phyloP scores from a whole-genome alignment of 495 filamentous ascomycete genomes.

The Diplogelasinospora grovesii region DNA sequence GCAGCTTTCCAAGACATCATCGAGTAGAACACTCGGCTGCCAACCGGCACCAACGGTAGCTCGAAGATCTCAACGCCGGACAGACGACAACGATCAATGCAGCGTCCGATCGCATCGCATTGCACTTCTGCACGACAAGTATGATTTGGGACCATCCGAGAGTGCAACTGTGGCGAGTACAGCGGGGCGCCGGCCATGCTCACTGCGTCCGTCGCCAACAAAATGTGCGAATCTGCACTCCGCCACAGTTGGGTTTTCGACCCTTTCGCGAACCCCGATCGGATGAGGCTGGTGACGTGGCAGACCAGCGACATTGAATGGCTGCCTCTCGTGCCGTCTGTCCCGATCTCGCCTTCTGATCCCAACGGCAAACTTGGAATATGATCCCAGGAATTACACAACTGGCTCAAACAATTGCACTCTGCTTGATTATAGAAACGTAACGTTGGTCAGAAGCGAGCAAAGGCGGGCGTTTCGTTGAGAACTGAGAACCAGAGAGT shows the following conservation, averaged over 20 bases:
- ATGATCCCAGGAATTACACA: no score
- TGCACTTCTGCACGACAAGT: conserved; percentile 2
- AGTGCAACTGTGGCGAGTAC: conserved; percentile 14
- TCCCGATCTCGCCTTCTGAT: no score
- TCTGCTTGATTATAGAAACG: no score
- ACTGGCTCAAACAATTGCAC: no score
- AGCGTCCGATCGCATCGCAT: background rate
- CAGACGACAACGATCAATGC: no score
- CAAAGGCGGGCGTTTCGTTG: no score
- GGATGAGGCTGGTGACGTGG: conserved; percentile 28
- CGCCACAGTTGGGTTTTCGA: conserved; percentile 19
- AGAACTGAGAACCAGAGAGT: background rate
- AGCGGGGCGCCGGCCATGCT: conserved; percentile 4
- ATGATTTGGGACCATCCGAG: conserved; percentile 7
- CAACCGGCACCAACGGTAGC: no score
- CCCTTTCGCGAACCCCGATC: conserved; percentile 7
- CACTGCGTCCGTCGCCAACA: background rate
- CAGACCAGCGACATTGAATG: conserved; percentile 3
- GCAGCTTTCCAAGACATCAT: no score
- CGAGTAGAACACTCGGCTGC: no score
- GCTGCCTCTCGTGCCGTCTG: background rate
- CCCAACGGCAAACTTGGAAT: no score
- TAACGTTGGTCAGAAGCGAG: no score
- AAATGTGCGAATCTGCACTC: conserved; percentile 12
- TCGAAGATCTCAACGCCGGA: no score